Conservation (phyloP, 2,329 filamentous ascomycete genomes). For the Colletotrichum viniferum region DNA sequence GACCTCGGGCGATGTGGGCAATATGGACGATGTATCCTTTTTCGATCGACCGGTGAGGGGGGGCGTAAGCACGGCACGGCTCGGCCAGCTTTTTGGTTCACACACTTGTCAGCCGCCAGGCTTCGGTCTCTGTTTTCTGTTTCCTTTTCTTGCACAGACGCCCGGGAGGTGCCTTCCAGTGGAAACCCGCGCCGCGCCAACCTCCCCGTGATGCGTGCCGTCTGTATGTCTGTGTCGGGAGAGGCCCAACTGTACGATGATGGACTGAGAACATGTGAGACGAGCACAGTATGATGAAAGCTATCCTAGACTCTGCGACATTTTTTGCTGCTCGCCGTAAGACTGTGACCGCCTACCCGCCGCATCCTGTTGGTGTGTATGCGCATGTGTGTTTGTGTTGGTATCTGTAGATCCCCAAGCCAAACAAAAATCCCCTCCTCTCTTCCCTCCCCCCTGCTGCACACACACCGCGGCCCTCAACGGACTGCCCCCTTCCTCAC, state of each 20-base stretch:
- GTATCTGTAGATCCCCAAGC: not conserved
- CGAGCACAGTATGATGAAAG: not conserved
- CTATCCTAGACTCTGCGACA: not conserved
- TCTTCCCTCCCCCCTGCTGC: not conserved
- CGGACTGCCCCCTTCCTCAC: not conserved
- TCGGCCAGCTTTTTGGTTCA: not conserved
- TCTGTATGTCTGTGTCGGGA: not conserved
- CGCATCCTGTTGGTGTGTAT: not conserved
- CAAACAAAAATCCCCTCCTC: not conserved
- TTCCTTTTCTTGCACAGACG: not conserved
- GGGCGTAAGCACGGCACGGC: conserved; percentile 18
- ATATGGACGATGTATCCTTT: not conserved
- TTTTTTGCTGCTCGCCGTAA: not conserved
- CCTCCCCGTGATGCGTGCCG: not conserved
- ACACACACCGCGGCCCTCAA: not conserved
- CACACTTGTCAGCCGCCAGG: not conserved
- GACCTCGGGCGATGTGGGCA: conserved; percentile 4
- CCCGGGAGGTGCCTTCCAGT: not conserved
- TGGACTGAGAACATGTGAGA: conserved; percentile 1
- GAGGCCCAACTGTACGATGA: not conserved
- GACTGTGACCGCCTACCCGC: not conserved
- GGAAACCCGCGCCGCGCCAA: not conserved
- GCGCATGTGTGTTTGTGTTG: not conserved
- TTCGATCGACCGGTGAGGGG: conserved; percentile 13
- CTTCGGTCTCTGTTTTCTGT: not conserved